Percentiles rank a stretch among this genome's conserved stretches.
phyloP scores from a whole-genome alignment of 768 basidiomycete genomes.

The Tubosaeta sp. region DNA sequence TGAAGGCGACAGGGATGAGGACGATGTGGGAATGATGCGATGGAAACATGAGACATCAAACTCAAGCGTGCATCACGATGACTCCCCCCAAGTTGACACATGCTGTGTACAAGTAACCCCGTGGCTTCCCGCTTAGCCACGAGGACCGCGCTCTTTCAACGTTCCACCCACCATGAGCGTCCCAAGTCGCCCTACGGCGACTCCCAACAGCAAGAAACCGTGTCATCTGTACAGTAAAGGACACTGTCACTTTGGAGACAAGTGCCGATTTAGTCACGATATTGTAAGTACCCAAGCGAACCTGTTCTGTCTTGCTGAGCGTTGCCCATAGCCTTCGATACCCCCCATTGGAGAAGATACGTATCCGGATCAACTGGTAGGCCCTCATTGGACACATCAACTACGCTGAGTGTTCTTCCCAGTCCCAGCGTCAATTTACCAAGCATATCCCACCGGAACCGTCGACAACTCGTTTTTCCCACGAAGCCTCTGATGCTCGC shows the following conservation, averaged over 20 bases:
- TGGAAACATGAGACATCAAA: conserved; percentile 39
- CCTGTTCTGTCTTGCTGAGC: not conserved
- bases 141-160: not conserved
- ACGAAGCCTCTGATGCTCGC: conserved; percentile 11
- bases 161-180: conserved; percentile 8
- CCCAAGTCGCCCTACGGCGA: not conserved
- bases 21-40: conserved; percentile 60
- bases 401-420: too few species aligned
- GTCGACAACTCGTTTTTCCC: not conserved
- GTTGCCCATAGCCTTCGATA: not conserved
- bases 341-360: not conserved
- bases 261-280: conserved; percentile 24
- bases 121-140: not conserved
- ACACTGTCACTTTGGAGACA: conserved; percentile 23
- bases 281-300: conserved; percentile 4
- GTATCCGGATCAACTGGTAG: not conserved
- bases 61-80: not conserved
- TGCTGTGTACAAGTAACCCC: conserved; percentile 26
- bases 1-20: conserved; percentile 78
- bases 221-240: conserved; percentile 24
- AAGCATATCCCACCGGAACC: not conserved
- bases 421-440: not conserved
- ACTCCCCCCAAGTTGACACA: conserved; percentile 34
- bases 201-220: conserved; percentile 1
- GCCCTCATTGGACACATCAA: not conserved